Evolutionary conservation across 352 stramenopile genomes (phyloP), one percentile per base, ranked within the genome.

Genomic region (Globisporangium polare): DNA sequence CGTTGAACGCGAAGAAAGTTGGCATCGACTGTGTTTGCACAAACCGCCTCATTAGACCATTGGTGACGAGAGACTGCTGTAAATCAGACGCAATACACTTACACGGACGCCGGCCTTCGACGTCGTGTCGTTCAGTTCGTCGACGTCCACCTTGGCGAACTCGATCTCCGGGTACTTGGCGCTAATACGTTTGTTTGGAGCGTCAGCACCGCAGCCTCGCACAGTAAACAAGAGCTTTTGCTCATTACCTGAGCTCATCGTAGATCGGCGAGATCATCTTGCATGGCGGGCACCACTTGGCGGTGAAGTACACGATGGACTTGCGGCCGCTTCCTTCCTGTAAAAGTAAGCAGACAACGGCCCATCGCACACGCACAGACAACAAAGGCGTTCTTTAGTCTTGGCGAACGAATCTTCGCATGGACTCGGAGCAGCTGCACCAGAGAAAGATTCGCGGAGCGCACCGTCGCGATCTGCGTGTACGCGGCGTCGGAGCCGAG

Each of bases 261-360:
- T 89, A 96, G 62, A 94, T 89, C 9, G 89, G 89, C 7, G 79
- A 84, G 62, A 97, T 96, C 70, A 95, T 86, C 71, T 96, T 96
- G 83, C 89, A 97, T 10, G 89, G 89, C n/a, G 82, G 80, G 56
- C 89, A 97, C 89, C 89, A 97, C 69, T 84, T 88, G 26, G 89
- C 88, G 45, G 81, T 94, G 62, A 96, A 97, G 72, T 97, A 95
- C 50, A 96, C 86, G 49, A 97, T 80, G 10, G 83, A 68, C 58
- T 92, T 92, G 61, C 77, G 70, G 7, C 72, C 80, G 18, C 67
- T 84, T 47, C 83, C 85, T 29, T 83, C 58, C 85, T 92, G 51
- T 43, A 64, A 6, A 2, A 51, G 29, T 39, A 27, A n/a, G n/a
- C 53, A n/a, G 18, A 41, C 22, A 60, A n/a, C 54, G 8, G 33